Evolutionary conservation across 768 basidiomycete genomes (phyloP).

Genomic region (Tubosaeta sp.): DNA sequence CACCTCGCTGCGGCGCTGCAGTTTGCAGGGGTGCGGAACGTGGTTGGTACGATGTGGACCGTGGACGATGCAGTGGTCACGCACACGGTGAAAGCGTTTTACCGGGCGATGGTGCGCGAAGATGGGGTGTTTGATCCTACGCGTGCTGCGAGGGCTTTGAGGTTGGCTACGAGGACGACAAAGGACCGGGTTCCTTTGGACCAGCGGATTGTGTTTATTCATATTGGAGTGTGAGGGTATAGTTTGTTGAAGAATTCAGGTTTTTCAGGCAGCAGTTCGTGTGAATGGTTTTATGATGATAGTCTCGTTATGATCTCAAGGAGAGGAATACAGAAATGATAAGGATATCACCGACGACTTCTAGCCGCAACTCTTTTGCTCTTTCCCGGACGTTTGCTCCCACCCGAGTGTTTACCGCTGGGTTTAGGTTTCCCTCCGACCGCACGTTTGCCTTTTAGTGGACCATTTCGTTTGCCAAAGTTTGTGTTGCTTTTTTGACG

Average conservation of each 20-base stretch:
- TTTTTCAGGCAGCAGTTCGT: no score
- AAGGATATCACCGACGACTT: constrained; percentile 24
- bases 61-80: neutral
- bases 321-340: neutral
- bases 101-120: neutral
- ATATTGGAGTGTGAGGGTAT: neutral
- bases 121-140: neutral
- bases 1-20: neutral
- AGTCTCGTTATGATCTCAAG: neutral
- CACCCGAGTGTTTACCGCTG: constrained; percentile 26
- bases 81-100: neutral
- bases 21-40: neutral
- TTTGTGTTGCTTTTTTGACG: constrained; percentile 34
- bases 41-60: neutral
- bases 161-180: neutral
- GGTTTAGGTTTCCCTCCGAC: constrained; percentile 17
- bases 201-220: neutral
- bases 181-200: neutral
- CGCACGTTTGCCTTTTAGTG: constrained; percentile 41
- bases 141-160: neutral
- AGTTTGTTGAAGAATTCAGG: no score
- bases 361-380: constrained; percentile 47
- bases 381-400: constrained; percentile 56
- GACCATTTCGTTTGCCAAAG: constrained; percentile 28
- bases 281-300: no score